Percentiles rank a stretch among this genome's conserved stretches.
Conservation (phyloP, 768 basidiomycete genomes). For the Tylopilus rubrobrunneus region DNA sequence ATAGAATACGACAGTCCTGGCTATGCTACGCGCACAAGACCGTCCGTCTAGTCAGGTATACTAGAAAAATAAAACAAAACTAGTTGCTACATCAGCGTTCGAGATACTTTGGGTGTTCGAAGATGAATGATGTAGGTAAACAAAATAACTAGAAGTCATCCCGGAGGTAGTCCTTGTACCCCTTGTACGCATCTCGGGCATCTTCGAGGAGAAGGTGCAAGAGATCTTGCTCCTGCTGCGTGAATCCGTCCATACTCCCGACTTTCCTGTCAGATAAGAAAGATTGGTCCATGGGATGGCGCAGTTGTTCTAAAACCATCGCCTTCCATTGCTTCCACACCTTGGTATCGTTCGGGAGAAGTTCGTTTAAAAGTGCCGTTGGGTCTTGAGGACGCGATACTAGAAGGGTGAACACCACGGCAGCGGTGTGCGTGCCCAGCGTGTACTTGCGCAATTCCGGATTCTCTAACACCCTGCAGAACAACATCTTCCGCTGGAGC, state of each 20-base stretch:
- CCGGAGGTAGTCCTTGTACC: constrained; percentile 14
- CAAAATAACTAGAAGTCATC: too few relatives aligned
- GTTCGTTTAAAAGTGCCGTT: neutral
- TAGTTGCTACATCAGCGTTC: neutral
- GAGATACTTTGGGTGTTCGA: neutral
- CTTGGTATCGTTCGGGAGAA: neutral
- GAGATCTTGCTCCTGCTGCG: neutral
- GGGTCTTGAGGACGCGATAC: neutral
- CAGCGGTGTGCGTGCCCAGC: neutral
- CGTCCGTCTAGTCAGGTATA: neutral
- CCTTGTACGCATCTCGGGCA: constrained; percentile 10
- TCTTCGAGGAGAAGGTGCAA: constrained; percentile 8
- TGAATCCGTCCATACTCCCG: neutral
- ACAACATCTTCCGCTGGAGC: neutral
- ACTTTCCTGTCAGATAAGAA: neutral
- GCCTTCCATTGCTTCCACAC: neutral
- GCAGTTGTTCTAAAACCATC: neutral
- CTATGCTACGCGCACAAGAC: neutral
- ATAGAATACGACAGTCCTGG: neutral
- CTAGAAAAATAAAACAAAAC: neutral
- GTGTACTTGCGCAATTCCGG: neutral
- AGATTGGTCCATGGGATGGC: neutral
- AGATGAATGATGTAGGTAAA: neutral
- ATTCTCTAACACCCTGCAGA: neutral
- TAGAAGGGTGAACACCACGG: neutral